Base-by-base conservation (phyloP, 306 rosid species). In the Vigna nakashimae region DNA sequence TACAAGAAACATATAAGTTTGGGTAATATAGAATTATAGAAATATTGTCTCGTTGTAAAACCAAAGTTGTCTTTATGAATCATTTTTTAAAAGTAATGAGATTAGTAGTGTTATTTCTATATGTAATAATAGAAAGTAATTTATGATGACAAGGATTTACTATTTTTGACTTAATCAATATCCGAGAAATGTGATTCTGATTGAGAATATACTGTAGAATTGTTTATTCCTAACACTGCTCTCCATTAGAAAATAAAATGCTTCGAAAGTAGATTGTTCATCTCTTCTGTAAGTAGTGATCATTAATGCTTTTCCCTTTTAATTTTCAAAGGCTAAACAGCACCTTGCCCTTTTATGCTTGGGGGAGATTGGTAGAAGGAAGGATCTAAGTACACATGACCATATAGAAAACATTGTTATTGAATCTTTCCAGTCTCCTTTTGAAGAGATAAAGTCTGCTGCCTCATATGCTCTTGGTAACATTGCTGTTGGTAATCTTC, bases 381-480 rank as follows among this genome's bases (percentile, higher is more conserved):
- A 87, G 85, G 97, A 96, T 91, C 90, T 96, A 60, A 91, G 99
- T 73, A 79, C 83, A 34, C 97, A 93, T 84, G 79, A 86, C 28
- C 94, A 88, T 73, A 93, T 96, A 82, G 99, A 96, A 87, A 96
- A 91, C 82, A 93, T 91, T 81, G 96, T 96, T 75, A 96, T 96
- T 1, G 99, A 92, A 82, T 96, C 99, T 60, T 96, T 96, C 83
- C 99, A 92, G 84, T 96, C 99, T 59, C 98, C 99, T 64, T 96
- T 96, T 57, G 98, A 96, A 87, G 99, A 96, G 92, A 96, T 93
- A 67, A 96, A 96, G 80, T 96, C 99, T 83, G 99, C 99, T 28
- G 98, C 99, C 49, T 96, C 99, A 28, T 96, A 96, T 55, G 99
- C 99, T 69, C 99, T 96, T 78, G 99, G 99, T 38, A 96, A 96